Evolutionary conservation across 768 basidiomycete genomes (phyloP).

Genomic region (Mycena rosella): DNA sequence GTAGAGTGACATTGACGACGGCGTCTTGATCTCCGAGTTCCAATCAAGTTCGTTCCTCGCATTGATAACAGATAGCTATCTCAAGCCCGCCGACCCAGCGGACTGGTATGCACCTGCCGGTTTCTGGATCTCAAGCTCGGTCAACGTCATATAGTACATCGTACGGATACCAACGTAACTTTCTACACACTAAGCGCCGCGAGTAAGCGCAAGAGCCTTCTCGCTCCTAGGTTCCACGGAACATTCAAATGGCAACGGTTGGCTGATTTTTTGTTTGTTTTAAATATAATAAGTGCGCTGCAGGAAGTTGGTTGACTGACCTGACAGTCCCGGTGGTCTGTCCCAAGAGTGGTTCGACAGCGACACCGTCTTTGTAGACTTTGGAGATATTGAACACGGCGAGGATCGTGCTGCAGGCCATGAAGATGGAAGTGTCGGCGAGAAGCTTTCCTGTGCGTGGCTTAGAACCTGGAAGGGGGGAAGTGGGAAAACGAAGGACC

Average conservation of each 20-base stretch:
- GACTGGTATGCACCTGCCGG: no score
- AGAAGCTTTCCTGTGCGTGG: constrained; percentile 39
- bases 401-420: constrained; percentile 40
- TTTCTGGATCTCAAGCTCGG: no score
- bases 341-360: constrained; percentile 42
- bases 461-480: not conserved
- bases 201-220: not conserved
- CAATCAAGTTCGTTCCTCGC: no score
- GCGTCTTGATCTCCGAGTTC: no score
- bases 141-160: no score
- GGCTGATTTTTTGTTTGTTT: not conserved
- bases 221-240: constrained; percentile 3
- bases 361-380: constrained; percentile 30
- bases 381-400: constrained; percentile 43
- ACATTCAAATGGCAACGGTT: constrained; percentile 11
- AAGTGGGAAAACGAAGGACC: not conserved
- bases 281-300: no score
- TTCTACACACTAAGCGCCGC: no score
- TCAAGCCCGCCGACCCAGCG: no score
- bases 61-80: no score
- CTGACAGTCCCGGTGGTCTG: constrained; percentile 54
- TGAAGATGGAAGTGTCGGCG: constrained; percentile 42
- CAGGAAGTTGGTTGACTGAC: constrained; percentile 25
- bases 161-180: no score
- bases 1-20: no score